These are phyloP conservation scores for Butyriboletus loyo DNA, from an alignment of 768 basidiomycete species.

Conservation along the genomic window DNA sequence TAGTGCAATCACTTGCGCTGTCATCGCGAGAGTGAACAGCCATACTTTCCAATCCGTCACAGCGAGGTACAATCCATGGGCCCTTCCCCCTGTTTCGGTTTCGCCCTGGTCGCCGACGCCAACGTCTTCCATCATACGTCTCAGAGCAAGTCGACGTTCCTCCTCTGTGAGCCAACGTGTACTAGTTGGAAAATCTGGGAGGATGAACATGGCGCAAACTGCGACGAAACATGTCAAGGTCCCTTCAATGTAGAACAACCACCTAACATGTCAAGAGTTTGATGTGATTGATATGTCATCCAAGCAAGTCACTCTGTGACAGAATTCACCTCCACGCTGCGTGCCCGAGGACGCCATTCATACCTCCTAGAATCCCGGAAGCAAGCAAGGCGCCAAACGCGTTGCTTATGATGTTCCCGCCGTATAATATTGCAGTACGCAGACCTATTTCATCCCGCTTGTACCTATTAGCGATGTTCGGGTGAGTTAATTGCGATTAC, in stretches of 20 bases:
- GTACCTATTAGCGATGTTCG: slow-evolving; percentile 35
- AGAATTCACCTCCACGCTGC: slow-evolving; percentile 48
- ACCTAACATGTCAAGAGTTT: slow-evolving; percentile 31
- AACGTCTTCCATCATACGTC: slow-evolving; percentile 62
- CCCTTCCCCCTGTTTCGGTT: slow-evolving; percentile 37
- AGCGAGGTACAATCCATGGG: slow-evolving; percentile 55
- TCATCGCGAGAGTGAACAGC: slow-evolving; percentile 61
- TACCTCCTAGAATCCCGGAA: slow-evolving; percentile 43
- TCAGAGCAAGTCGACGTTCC: slow-evolving; percentile 47
- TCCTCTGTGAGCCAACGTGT: slow-evolving; percentile 35
- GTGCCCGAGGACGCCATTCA: slow-evolving; percentile 48
- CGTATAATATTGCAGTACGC: slow-evolving; percentile 44
- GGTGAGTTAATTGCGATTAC: slow-evolving; percentile 27
- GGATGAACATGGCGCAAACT: slow-evolving; percentile 41
- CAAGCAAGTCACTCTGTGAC: slow-evolving; percentile 3
- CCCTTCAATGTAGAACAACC: slow-evolving; percentile 50
- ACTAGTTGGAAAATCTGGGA: slow-evolving; percentile 47
- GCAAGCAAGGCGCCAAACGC: slow-evolving; percentile 54
- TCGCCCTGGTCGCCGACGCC: slow-evolving; percentile 55
- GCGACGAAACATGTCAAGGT: slow-evolving; percentile 44
- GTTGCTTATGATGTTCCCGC: slow-evolving; percentile 51
- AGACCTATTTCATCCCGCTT: slow-evolving; percentile 43
- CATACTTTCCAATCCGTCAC: slow-evolving; percentile 79
- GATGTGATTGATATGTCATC: slow-evolving; percentile 3
- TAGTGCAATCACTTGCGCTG: slow-evolving; percentile 42